Evolutionary conservation across 1,139 yeast species (phyloP).

Genomic region (Blastobotrys aristatus): DNA sequence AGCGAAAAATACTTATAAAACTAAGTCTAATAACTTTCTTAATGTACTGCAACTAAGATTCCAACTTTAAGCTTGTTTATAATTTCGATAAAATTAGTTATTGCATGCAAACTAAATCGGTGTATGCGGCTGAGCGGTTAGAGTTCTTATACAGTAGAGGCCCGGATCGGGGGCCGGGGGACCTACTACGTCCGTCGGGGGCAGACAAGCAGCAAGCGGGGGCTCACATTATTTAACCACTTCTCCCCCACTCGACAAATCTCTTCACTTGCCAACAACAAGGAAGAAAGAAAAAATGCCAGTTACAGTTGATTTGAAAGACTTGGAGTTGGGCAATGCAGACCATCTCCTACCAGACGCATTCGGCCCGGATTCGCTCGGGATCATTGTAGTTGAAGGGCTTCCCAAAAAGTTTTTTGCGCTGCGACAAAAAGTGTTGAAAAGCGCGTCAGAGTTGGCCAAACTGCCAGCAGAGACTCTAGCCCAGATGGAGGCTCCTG

Average conservation of each 20-base stretch:
- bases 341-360: conserved; percentile 40
- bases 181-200: no score
- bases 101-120: no score
- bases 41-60: no score
- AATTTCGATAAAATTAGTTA: no score
- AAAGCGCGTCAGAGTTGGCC: conserved; percentile 45
- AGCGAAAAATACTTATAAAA: neutral
- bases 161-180: no score
- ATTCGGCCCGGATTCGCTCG: conserved; percentile 56
- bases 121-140: no score
- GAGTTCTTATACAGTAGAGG: no score
- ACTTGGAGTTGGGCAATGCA: conserved; percentile 37
- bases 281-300: conserved; percentile 11
- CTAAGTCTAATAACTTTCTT: no score
- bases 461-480: conserved; percentile 39
- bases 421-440: conserved; percentile 44
- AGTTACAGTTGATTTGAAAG: conserved; percentile 35
- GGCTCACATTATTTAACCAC: no score
- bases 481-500: conserved; percentile 43
- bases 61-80: no score
- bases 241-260: neutral
- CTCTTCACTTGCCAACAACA: neutral
- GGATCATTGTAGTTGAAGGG: conserved; percentile 46
- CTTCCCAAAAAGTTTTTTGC: conserved; percentile 40
- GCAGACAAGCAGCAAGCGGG: no score